phyloP scores from a whole-genome alignment of 139 green algal species.

The Chlorella sp. region DNA sequence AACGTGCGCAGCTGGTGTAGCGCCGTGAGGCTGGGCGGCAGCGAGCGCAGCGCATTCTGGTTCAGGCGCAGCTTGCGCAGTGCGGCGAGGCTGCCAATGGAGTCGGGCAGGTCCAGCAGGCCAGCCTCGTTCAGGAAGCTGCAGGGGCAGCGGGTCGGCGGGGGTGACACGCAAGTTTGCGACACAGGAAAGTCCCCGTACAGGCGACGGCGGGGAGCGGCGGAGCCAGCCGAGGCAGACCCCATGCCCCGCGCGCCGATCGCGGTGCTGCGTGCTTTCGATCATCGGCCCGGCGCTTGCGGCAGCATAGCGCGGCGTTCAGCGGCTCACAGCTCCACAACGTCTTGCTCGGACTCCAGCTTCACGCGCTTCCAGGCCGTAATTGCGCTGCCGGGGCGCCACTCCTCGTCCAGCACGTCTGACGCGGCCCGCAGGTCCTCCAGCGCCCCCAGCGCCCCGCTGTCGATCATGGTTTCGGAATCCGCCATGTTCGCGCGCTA shows the following conservation, averaged over 20 bases:
- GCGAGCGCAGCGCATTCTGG: conserved; percentile 39
- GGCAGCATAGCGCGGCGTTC: not conserved
- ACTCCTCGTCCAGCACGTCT: not conserved
- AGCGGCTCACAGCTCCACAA: not conserved
- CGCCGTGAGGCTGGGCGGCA: conserved; percentile 22
- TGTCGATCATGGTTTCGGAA: too few relatives aligned
- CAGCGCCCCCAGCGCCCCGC: not conserved
- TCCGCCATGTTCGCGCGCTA: too few relatives aligned
- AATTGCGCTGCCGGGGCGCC: not conserved
- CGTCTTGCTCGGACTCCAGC: not conserved
- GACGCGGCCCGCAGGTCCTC: not conserved
- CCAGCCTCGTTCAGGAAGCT: conserved; percentile 21
- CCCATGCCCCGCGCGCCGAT: too few relatives aligned
- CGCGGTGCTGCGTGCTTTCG: too few relatives aligned
- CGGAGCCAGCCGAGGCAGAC: not conserved
- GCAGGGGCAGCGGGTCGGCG: not conserved
- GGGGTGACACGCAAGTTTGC: too few relatives aligned
- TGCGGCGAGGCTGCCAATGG: not conserved
- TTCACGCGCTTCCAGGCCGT: not conserved
- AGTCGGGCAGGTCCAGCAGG: conserved; percentile 27
- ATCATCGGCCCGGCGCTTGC: not conserved
- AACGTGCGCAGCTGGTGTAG: conserved; percentile 23
- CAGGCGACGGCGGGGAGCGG: not conserved
- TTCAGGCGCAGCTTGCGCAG: conserved; percentile 36
- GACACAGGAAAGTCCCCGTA: too few relatives aligned